A percentile compares a stretch with the other conserved stretches of the same genome.
These are phyloP conservation scores for Solanum corneliomulleri DNA, from an alignment of 257 asterid genomes.

Conservation along the genomic window DNA sequence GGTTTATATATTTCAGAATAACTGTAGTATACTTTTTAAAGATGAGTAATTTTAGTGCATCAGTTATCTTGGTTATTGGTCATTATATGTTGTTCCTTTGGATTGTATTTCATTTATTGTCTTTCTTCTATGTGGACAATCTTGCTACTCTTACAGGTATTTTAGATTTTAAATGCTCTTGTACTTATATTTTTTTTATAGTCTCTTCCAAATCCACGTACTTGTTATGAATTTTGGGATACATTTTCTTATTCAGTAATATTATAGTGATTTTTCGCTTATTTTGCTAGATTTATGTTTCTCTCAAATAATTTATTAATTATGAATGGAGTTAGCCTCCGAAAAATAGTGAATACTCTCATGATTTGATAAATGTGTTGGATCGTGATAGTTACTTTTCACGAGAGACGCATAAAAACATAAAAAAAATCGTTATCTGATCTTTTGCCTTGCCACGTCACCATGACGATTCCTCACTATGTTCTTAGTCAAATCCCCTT, in stretches of 20 bases:
- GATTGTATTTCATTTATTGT: not conserved
- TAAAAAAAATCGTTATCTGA: too few species aligned
- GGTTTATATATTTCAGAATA: not conserved
- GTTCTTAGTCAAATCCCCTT: not conserved
- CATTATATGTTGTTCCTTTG: not conserved
- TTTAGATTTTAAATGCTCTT: too few species aligned
- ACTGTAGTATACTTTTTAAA: not conserved
- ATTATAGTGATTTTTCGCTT: too few species aligned
- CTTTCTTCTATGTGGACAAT: not conserved
- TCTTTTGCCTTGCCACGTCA: not conserved
- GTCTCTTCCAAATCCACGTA: too few species aligned
- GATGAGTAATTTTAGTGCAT: not conserved
- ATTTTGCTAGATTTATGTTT: too few species aligned
- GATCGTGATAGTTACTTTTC: not conserved
- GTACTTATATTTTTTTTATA: too few species aligned
- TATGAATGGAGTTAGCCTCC: not conserved
- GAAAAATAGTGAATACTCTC: not conserved
- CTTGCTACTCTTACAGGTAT: not conserved
- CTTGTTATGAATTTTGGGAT: not conserved
- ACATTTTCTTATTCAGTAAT: not conserved
- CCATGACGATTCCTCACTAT: not conserved
- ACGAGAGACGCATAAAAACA: not conserved
- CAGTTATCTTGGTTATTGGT: not conserved
- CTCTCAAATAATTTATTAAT: not conserved
- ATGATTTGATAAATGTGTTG: not conserved